Evolutionary conservation across 2,329 filamentous ascomycete species (phyloP), one percentile per base, ranked within the genome.

Genomic region (Onygenales sp.): DNA sequence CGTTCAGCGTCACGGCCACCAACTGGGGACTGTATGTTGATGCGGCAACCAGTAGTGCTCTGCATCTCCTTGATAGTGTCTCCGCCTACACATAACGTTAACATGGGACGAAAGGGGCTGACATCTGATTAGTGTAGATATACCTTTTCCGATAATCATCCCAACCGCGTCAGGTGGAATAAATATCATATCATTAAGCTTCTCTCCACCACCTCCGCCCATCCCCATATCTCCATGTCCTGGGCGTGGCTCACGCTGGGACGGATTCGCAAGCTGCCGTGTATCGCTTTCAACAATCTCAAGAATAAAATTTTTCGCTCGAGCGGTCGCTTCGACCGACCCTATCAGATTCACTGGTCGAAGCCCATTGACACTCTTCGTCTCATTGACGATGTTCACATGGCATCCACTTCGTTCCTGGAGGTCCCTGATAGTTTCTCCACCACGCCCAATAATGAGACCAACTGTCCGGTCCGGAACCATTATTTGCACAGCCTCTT

Each of bases 21-120:
- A 38, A 84, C 85, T 7, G 89, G 85, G 63, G 88, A 87, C 35
- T 88, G 50, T 31, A 95, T 90, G 63, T 95, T 95, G 76, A 95
- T 95, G 75, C 95, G 95, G 79, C 91, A 95, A 45, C 88, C 87
- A 5, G 89, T 93, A 35, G 76, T 80, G 64, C 84, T 86, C 69
- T 95, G 90, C 85, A 95, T 94, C 61, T 95, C 89, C 59, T 91
- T 89, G 66, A 95, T 95, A 0, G 90, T 94, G 73, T 95, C 90
- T 59, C 90, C 90, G 54, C 89, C 79, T 78, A 51, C 7, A 52
- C 32, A 36, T 6, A 38, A 27, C 5, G 21, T 27, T 27, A 27
- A 27, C 21, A 27, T 27, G 21, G 21, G 21, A 27, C 21, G 36
- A 10, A 13, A 49, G n/a, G 10, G 21, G 11, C 41, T 49, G 41